These are phyloP conservation scores for Pseudoneurospora amorphoporcata DNA, from an alignment of 495 filamentous ascomycete species.

Conservation along the genomic window DNA sequence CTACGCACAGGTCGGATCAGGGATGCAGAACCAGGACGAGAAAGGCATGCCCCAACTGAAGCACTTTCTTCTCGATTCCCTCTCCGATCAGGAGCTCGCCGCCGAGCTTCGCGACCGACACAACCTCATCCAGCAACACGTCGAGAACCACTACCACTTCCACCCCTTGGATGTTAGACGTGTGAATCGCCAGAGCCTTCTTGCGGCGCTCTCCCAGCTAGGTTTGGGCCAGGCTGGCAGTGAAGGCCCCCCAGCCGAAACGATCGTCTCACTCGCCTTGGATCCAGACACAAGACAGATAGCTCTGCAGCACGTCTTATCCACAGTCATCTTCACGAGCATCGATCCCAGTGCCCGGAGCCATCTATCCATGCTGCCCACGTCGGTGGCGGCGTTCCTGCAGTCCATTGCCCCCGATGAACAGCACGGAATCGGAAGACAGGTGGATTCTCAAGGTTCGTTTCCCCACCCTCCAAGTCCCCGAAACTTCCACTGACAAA, in stretches of 20 bases:
- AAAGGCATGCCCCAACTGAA: constrained; percentile 7
- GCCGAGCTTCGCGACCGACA: constrained; percentile 19
- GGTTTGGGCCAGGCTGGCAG: constrained; percentile 12
- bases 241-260: constrained; percentile 2
- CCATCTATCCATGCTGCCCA: constrained; percentile 23
- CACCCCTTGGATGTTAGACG: constrained; percentile 11
- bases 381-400: constrained; percentile 19
- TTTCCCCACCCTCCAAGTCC: not conserved
- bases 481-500: not conserved
- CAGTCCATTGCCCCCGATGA: constrained; percentile 17
- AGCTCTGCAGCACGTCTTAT: constrained; percentile 25
- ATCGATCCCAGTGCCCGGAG: constrained; percentile 15
- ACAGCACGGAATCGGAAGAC: constrained; percentile 4
- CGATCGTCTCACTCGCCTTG: constrained; percentile 15
- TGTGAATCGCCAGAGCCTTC: constrained; percentile 8
- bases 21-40: not conserved
- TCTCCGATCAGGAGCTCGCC: constrained; percentile 18
- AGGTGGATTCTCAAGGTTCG: constrained; percentile 3
- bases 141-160: constrained; percentile 25
- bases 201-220: constrained; percentile 13
- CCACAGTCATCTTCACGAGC: constrained; percentile 21
- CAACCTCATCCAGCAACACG: constrained; percentile 23
- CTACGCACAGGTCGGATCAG: not conserved
- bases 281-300: constrained; percentile 17
- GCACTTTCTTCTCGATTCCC: constrained; percentile 22